Conservation (phyloP, 257 asterid species). For the Scutellaria minor region DNA sequence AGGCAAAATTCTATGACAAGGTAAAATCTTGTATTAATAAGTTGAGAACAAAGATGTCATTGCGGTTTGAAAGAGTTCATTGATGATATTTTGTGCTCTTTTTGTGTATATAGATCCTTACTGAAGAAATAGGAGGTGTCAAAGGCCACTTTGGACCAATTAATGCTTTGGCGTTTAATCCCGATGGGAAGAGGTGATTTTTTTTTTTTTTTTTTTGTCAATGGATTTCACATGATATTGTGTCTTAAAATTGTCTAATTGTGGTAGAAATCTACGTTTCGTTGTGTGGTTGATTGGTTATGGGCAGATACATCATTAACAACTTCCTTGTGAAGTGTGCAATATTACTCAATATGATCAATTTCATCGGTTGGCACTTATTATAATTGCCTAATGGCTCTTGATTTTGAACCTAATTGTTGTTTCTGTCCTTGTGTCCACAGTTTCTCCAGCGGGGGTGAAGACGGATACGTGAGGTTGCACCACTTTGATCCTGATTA, state of each 20-base stretch:
- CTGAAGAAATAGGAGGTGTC: constrained; percentile 90
- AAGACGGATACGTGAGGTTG: constrained; percentile 90
- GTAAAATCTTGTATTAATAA: constrained; percentile 42
- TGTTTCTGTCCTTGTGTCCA: background rate
- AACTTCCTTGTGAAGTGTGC: background rate
- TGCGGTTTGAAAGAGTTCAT: constrained; percentile 1
- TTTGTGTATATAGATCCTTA: constrained; percentile 60
- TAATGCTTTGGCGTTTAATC: constrained; percentile 93
- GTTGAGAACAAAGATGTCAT: constrained; percentile 4
- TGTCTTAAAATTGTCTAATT: too few species aligned
- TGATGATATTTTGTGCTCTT: constrained; percentile 27
- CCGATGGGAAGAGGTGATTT: constrained; percentile 85
- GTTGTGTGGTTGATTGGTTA: background rate
- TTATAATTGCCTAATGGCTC: too few species aligned
- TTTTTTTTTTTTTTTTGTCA: background rate
- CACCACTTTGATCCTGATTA: constrained; percentile 88
- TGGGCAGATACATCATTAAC: background rate
- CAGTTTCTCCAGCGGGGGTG: constrained; percentile 95
- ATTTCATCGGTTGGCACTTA: too few species aligned
- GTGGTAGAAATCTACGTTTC: too few species aligned
- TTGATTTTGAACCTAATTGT: background rate
- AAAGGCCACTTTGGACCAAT: constrained; percentile 98
- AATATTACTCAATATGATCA: background rate
- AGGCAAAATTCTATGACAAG: constrained; percentile 93
- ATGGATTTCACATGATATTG: too few species aligned